Evolutionary conservation across 306 rosid genomes (phyloP).

Genomic region (Lathyrus oleraceus): DNA sequence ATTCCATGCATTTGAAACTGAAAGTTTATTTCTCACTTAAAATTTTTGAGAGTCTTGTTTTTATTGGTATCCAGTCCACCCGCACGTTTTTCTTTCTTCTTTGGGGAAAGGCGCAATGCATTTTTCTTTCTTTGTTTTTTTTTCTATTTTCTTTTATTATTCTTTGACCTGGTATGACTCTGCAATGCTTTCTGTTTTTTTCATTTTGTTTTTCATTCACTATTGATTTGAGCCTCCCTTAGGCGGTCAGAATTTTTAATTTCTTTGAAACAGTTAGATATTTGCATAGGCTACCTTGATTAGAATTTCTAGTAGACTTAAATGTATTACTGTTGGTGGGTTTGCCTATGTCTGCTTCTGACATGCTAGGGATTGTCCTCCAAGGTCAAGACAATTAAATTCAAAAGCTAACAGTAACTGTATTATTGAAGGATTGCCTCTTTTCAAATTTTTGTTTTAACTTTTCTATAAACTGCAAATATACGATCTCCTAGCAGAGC

Average conservation of each 20-base stretch:
- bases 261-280: background rate
- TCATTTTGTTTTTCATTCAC: background rate
- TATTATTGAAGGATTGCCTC: background rate
- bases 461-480: background rate
- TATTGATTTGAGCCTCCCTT: background rate
- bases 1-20: background rate
- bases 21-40: conserved; percentile 4
- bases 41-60: background rate
- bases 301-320: background rate
- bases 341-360: background rate
- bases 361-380: conserved; percentile 3
- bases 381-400: background rate
- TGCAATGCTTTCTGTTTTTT: too few relatives aligned
- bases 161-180: too few relatives aligned
- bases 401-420: background rate
- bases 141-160: too few relatives aligned
- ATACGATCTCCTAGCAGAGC: background rate
- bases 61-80: background rate
- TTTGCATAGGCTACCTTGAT: background rate
- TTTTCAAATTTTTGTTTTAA: background rate
- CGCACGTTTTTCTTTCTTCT: too few relatives aligned
- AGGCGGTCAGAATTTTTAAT: background rate
- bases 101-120: too few relatives aligned
- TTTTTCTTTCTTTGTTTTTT: too few relatives aligned
- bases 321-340: background rate